Evolutionary conservation across 2,329 filamentous ascomycete genomes (phyloP).

Genomic region (Thelonectria blattea): DNA sequence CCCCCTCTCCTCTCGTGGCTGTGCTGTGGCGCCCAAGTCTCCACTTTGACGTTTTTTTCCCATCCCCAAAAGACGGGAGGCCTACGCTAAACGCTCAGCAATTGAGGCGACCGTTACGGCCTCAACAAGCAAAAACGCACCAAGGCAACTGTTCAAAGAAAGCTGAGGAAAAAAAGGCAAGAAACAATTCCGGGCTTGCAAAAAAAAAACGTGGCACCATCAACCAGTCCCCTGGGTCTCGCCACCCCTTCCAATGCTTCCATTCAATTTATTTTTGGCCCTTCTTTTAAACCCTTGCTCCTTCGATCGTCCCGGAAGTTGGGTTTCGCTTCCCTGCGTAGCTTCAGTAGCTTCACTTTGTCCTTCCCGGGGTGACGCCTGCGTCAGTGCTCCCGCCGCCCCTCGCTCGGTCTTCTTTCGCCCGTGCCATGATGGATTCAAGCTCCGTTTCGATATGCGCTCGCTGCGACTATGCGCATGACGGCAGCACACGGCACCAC

Average conservation of each 20-base stretch:
- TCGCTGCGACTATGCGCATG: slow-evolving; percentile 17
- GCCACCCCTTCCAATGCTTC: not conserved
- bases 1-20: slow-evolving; percentile 16
- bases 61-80: slow-evolving; percentile 20
- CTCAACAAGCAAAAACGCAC: too few relatives aligned
- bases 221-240: slow-evolving; percentile 19
- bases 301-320: not conserved
- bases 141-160: too few relatives aligned
- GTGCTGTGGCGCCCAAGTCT: slow-evolving; percentile 21
- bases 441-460: slow-evolving; percentile 7
- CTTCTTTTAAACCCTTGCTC: not conserved
- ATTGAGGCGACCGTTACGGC: not conserved
- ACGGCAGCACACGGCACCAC: too few relatives aligned
- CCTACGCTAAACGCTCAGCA: slow-evolving; percentile 21
- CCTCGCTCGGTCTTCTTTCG: not conserved
- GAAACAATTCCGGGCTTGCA: not conserved
- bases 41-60: not conserved
- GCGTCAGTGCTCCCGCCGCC: not conserved
- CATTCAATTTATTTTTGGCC: not conserved
- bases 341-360: too few relatives aligned
- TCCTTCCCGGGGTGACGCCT: too few relatives aligned
- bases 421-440: not conserved
- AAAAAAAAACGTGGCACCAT: slow-evolving; percentile 25
- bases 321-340: not conserved
- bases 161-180: too few relatives aligned